These are phyloP conservation scores for Trametes sp. DNA, from an alignment of 1,284 basidiomycete genomes.

Conservation along the genomic window DNA sequence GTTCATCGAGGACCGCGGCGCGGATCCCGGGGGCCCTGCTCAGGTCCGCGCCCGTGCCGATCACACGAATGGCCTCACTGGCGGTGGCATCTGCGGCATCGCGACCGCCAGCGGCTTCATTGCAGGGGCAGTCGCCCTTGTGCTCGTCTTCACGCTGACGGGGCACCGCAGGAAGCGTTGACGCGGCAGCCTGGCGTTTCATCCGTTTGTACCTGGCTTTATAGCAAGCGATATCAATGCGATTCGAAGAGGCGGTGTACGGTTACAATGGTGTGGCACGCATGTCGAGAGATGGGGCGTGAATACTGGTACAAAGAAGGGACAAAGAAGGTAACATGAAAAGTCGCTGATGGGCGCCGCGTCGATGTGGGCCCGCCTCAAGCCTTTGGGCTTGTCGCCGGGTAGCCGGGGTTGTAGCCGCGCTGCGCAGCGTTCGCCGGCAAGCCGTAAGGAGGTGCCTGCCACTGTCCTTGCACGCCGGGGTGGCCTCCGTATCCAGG, in stretches of 20 bases:
- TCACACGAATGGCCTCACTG: constrained; percentile 28
- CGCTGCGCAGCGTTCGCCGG: constrained; percentile 34
- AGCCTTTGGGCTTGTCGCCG: constrained; percentile 32
- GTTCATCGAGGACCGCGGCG: constrained; percentile 54
- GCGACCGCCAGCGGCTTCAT: constrained; percentile 39
- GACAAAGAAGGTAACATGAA: constrained; percentile 17
- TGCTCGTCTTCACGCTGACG: constrained; percentile 25
- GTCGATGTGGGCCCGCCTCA: constrained; percentile 14
- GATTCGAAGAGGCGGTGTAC: constrained; percentile 18
- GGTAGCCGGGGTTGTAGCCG: constrained; percentile 39
- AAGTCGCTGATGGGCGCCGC: not conserved
- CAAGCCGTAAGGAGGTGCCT: constrained; percentile 28
- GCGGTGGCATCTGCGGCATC: constrained; percentile 40
- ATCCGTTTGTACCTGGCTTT: constrained; percentile 9
- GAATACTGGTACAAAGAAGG: constrained; percentile 14
- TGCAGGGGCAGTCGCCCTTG: constrained; percentile 42
- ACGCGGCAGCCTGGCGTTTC: constrained; percentile 8
- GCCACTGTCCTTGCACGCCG: constrained; percentile 29
- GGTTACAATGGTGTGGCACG: constrained; percentile 13
- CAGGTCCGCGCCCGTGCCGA: constrained; percentile 29
- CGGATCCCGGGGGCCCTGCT: constrained; percentile 47
- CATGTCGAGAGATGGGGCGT: constrained; percentile 14
- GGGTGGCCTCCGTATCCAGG: constrained; percentile 38
- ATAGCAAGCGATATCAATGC: constrained; percentile 3
- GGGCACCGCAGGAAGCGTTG: constrained; percentile 24